A percentile compares a stretch with the other conserved stretches of the same genome.
phyloP scores from a whole-genome alignment of 106 monocot genomes.

The Dendrobium huoshanense region DNA sequence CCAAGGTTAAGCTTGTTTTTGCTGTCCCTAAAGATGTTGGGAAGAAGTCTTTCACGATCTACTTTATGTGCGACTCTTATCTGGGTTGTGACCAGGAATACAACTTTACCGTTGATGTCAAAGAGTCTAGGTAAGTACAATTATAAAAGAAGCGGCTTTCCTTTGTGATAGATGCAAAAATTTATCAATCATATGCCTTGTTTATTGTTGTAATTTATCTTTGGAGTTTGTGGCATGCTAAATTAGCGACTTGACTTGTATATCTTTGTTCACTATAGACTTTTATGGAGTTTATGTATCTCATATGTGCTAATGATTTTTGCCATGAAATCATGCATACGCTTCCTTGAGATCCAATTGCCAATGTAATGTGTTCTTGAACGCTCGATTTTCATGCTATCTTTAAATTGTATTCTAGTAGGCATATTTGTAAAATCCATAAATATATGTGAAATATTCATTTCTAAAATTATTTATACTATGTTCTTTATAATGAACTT shows the following conservation, averaged over 20 bases:
- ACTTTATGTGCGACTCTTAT: conserved; percentile 97
- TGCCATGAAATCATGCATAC: neutral
- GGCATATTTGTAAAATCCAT: too few relatives aligned
- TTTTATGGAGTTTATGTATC: neutral
- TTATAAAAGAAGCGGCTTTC: neutral
- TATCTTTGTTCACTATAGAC: neutral
- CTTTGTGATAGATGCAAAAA: neutral
- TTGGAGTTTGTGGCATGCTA: too few relatives aligned
- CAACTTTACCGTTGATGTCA: conserved; percentile 53
- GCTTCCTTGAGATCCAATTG: too few relatives aligned
- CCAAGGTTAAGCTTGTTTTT: conserved; percentile 75
- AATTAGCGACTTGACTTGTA: too few relatives aligned
- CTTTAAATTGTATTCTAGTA: too few relatives aligned
- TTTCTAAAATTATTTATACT: too few relatives aligned
- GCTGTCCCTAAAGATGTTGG: conserved; percentile 53
- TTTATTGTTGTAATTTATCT: neutral
- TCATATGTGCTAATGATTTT: neutral
- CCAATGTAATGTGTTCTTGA: too few relatives aligned
- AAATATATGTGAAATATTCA: too few relatives aligned
- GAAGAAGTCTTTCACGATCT: conserved; percentile 52
- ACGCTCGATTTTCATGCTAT: too few relatives aligned
- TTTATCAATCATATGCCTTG: neutral
- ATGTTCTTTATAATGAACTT: too few relatives aligned
- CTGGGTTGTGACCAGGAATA: conserved; percentile 98
- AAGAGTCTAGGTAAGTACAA: conserved; percentile 25